Conservation (phyloP, 1,284 basidiomycete genomes). For the Tilletia walkeri region DNA sequence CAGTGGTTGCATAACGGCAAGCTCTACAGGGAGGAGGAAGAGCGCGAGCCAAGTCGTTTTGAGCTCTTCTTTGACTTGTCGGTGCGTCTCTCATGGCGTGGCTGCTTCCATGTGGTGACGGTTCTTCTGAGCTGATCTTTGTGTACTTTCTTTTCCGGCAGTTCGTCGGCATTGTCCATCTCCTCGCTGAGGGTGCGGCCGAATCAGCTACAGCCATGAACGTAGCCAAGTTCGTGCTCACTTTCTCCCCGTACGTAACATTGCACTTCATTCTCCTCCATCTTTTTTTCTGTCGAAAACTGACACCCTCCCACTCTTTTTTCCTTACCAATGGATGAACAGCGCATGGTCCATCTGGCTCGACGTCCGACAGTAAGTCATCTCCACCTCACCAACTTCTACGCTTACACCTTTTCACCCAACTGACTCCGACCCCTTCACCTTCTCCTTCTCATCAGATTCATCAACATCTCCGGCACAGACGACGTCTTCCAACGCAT, state of each 20-base stretch:
- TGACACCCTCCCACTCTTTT: not conserved
- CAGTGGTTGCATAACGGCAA: conserved; percentile 53
- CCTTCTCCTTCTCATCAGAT: conserved; percentile 15
- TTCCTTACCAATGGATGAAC: not conserved
- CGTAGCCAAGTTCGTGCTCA: conserved; percentile 50
- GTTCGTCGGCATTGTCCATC: conserved; percentile 38
- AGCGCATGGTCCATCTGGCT: conserved; percentile 44
- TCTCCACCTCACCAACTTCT: not conserved
- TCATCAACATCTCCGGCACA: conserved; percentile 50
- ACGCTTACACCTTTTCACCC: not conserved
- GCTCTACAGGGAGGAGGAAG: conserved; percentile 49
- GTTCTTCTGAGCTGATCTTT: not conserved
- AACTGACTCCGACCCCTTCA: not conserved
- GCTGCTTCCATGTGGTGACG: no score
- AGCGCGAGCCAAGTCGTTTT: conserved; percentile 48
- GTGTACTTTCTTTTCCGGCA: not conserved
- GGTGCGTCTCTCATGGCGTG: conserved; percentile 17
- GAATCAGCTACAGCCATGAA: conserved; percentile 37
- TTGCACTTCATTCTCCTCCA: no score
- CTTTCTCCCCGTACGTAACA: conserved; percentile 40
- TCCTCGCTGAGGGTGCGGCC: conserved; percentile 40
- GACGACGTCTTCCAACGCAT: conserved; percentile 52
- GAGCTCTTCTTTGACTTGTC: conserved; percentile 55
- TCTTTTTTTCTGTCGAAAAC: not conserved
- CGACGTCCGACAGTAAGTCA: conserved; percentile 32